phyloP scores from a whole-genome alignment of 371 early-diverging fungal genomes.

The Mortierella sp. region DNA sequence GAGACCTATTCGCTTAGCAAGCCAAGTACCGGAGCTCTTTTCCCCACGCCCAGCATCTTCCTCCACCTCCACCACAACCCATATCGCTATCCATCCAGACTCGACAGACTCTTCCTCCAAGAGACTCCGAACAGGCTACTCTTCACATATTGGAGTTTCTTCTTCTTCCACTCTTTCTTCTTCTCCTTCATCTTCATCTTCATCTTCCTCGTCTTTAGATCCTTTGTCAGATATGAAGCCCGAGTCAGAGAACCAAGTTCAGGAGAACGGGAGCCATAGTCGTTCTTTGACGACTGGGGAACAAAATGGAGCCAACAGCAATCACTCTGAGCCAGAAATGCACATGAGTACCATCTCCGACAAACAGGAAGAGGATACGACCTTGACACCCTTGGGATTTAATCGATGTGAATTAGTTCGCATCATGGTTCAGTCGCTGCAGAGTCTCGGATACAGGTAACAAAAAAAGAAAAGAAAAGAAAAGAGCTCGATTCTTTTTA shows the following conservation, averaged over 20 bases:
- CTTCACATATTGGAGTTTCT: neutral
- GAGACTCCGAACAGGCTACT: slow-evolving; percentile 6
- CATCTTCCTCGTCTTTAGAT: slow-evolving; percentile 1
- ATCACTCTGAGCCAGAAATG: neutral
- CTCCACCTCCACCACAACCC: neutral
- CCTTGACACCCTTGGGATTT: slow-evolving; percentile 36
- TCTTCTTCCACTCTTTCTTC: slow-evolving; percentile 3
- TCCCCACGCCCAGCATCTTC: neutral
- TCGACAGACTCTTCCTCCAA: slow-evolving; percentile 9
- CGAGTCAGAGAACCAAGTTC: too few relatives aligned
- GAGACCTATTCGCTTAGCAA: slow-evolving; percentile 29
- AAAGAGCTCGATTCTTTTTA: too few relatives aligned
- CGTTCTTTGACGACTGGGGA: neutral
- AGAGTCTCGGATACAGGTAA: slow-evolving; percentile 86
- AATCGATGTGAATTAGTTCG: slow-evolving; percentile 78
- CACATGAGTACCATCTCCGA: neutral
- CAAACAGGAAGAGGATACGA: neutral
- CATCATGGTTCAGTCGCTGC: slow-evolving; percentile 84
- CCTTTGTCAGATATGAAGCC: neutral
- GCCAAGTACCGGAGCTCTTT: slow-evolving; percentile 31
- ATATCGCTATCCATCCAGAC: neutral
- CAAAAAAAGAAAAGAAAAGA: slow-evolving; percentile 18
- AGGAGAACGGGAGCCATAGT: neutral
- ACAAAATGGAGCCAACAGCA: slow-evolving; percentile 30
- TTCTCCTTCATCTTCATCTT: neutral